Base-by-base conservation (phyloP, 2,329 filamentous ascomycete species). In the Fusarium multiceps region DNA sequence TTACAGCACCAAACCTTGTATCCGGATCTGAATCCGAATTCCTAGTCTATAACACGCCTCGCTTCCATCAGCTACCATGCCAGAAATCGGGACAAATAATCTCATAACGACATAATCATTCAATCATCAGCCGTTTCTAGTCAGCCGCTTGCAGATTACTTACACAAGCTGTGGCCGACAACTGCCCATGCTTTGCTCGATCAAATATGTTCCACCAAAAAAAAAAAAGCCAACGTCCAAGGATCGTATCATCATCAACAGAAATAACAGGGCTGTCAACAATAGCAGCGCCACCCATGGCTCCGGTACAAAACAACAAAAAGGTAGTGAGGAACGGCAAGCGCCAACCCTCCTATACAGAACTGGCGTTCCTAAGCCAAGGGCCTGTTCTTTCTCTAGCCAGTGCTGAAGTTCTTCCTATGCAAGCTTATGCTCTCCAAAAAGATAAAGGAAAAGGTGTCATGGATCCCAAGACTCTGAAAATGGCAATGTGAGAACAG, bases 31-130 rank as follows among this genome's bases (percentile, higher is more conserved):
- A 49, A 45, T 65, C 54, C 60, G 32, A 53, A 59, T 59, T 66
- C 60, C 58, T 55, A 40, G 46, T 69, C 68, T 69, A 66, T 71
- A 45, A 50, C 59, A 50, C 55, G 40, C 57, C 41, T 64, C 56
- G 59, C 48, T 42, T 49, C 66, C 55, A 34, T 43, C 46, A 48
- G 41, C 54, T 55, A 59, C 59, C 46, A 49, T 67, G 20, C 49
- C 59, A 53, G 53, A 59, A 63, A 57, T 56, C 47, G 51, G 55
- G 49, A 59, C 68, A 65, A 68, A 59, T 63, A 72, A 63, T 68
- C 66, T 74, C 73, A 67, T 75, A 72, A 66, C 68, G 64, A 66
- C 72, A 75, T 75, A 69, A 74, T 75, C 74, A 75, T 75, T 74
- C 69, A 75, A 72, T 75, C 74, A 74, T 75, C 73, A 75, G 74